A percentile compares a stretch with the other conserved stretches of the same genome.
phyloP scores from a whole-genome alignment of 2,329 filamentous ascomycete species.

The Pseudodiploospora longispora region DNA sequence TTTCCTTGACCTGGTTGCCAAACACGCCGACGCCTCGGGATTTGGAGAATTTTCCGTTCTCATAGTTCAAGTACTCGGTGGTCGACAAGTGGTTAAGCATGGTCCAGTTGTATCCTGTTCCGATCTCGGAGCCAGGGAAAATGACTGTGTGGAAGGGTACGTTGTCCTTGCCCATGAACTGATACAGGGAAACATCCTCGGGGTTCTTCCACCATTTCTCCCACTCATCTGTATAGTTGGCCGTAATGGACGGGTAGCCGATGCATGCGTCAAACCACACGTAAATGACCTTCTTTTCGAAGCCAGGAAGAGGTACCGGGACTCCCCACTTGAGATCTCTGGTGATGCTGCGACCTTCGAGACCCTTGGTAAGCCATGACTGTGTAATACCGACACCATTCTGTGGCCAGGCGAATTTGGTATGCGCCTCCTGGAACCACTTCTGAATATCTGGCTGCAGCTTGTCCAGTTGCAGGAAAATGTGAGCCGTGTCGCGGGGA shows the following conservation, averaged over 20 bases:
- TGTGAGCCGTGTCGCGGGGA: conserved; percentile 75
- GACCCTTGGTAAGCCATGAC: conserved; percentile 73
- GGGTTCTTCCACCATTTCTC: conserved; percentile 92
- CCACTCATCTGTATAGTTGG: conserved; percentile 82
- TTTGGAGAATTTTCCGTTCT: conserved; percentile 88
- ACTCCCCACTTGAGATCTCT: conserved; percentile 87
- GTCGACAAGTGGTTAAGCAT: conserved; percentile 82
- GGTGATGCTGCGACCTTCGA: conserved; percentile 83
- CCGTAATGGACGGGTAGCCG: conserved; percentile 91
- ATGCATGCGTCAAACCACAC: conserved; percentile 93
- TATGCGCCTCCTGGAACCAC: conserved; percentile 68
- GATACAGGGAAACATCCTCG: conserved; percentile 79
- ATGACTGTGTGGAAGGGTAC: conserved; percentile 73
- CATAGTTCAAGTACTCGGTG: conserved; percentile 81
- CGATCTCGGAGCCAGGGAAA: conserved; percentile 81
- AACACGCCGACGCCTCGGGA: conserved; percentile 86
- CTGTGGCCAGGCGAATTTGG: conserved; percentile 66
- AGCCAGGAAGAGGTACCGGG: conserved; percentile 43
- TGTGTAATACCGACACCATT: conserved; percentile 72
- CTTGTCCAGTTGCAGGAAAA: conserved; percentile 81
- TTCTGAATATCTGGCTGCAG: conserved; percentile 67
- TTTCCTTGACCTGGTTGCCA: conserved; percentile 80
- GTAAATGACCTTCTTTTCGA: conserved; percentile 68
- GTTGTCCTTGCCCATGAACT: conserved; percentile 80
- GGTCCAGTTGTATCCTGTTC: conserved; percentile 80